A percentile compares a stretch with the other conserved stretches of the same genome.
phyloP scores from a whole-genome alignment of 495 filamentous ascomycete species.

The Peziza echinospora region DNA sequence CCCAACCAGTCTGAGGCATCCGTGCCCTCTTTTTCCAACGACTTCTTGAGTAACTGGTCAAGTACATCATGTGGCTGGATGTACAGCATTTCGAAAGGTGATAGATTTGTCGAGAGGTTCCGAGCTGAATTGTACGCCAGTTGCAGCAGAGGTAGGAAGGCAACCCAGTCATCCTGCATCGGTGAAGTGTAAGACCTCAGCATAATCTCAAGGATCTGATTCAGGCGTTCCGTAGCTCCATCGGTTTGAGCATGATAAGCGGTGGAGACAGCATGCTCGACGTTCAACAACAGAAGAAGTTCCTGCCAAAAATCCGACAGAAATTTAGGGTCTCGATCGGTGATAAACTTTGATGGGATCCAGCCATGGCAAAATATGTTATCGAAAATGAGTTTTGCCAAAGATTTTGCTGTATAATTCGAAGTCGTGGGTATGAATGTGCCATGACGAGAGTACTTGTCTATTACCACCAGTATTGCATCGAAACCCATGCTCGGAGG shows the following conservation, averaged over 20 bases:
- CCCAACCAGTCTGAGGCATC: neutral
- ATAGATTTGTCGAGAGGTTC: neutral
- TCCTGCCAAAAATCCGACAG: neutral
- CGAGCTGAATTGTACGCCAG: neutral
- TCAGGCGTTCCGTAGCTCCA: neutral
- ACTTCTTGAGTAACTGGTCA: neutral
- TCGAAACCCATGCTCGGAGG: neutral
- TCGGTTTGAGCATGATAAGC: neutral
- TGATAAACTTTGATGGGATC: slow-evolving; percentile 1
- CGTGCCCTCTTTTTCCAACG: neutral
- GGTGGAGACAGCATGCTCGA: neutral
- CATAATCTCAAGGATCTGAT: neutral
- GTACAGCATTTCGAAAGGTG: neutral
- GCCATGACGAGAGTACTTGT: neutral
- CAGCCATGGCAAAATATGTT: neutral
- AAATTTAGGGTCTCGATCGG: slow-evolving; percentile 1
- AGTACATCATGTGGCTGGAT: neutral
- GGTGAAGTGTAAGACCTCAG: neutral
- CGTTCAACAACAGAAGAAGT: neutral
- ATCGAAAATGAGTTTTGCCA: neutral
- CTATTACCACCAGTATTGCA: neutral
- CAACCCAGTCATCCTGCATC: neutral
- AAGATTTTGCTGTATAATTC: neutral
- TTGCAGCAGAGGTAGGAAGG: neutral
- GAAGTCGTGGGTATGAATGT: neutral